Evolutionary conservation across 176 grass and related monocot species (phyloP).

Genomic region (Typha latifolia): DNA sequence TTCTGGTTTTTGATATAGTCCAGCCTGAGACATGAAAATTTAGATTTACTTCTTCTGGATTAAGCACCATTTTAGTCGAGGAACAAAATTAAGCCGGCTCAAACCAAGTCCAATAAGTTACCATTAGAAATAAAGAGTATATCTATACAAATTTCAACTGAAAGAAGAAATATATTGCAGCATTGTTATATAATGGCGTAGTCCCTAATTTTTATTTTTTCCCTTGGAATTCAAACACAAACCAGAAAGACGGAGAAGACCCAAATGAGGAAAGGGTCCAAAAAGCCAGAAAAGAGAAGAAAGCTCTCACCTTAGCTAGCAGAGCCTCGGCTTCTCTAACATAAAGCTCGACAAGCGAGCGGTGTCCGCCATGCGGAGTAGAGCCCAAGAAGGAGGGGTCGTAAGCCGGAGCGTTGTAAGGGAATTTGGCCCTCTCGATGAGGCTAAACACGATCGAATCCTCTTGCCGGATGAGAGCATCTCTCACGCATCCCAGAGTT

Average conservation of each 20-base stretch:
- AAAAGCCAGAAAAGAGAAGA: conserved; percentile 3
- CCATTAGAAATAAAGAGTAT: too few species aligned
- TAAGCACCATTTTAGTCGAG: not conserved
- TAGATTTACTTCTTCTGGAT: not conserved
- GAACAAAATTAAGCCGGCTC: not conserved
- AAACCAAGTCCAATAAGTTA: not conserved
- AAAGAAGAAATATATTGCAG: too few species aligned
- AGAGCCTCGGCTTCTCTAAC: conserved; percentile 51
- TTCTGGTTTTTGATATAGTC: conserved; percentile 77
- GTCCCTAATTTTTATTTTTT: too few species aligned
- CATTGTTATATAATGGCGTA: too few species aligned
- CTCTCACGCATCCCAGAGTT: conserved; percentile 57
- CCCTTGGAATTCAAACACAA: not conserved
- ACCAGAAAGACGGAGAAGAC: not conserved
- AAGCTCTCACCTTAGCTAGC: conserved; percentile 45
- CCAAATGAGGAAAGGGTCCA: not conserved
- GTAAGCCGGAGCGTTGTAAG: conserved; percentile 60
- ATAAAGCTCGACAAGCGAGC: conserved; percentile 52
- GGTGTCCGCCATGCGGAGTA: conserved; percentile 3
- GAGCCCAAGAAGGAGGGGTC: conserved; percentile 8
- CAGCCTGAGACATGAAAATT: conserved; percentile 30
- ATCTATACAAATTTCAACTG: too few species aligned
- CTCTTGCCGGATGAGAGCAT: conserved; percentile 69
- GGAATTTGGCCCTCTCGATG: conserved; percentile 66
- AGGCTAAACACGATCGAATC: conserved; percentile 87